Conservation (phyloP, 2,329 filamentous ascomycete species). For the Nothopassalora personata region DNA sequence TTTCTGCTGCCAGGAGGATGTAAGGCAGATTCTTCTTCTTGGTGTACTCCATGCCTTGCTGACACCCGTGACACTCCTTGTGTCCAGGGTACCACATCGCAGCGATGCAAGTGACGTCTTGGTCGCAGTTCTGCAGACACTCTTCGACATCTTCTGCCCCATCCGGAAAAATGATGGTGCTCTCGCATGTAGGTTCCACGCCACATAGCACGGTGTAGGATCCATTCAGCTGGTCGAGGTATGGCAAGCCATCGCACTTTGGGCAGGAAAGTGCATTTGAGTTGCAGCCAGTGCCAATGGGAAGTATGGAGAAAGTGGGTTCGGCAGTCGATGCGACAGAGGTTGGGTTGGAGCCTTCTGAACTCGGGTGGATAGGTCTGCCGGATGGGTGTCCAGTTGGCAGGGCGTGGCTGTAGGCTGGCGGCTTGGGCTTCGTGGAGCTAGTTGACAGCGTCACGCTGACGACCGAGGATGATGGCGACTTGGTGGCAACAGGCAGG, state of each 20-base stretch:
- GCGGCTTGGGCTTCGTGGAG: not conserved
- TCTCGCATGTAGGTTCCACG: conserved; percentile 20
- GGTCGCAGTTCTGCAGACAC: conserved; percentile 24
- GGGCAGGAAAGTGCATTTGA: conserved; percentile 19
- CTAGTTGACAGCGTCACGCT: not conserved
- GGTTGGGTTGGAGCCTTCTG: not conserved
- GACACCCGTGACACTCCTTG: conserved; percentile 21
- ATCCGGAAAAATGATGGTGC: conserved; percentile 10
- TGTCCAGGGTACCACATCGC: conserved; percentile 17
- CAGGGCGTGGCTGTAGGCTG: not conserved
- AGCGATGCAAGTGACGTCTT: conserved; percentile 22
- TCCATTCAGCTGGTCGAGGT: conserved; percentile 22
- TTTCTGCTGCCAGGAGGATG: conserved; percentile 17
- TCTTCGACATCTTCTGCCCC: conserved; percentile 15
- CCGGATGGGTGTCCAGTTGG: not conserved
- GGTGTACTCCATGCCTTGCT: conserved; percentile 16
- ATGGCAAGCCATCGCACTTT: conserved; percentile 17
- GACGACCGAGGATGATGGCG: not conserved
- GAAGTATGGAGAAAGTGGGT: conserved; percentile 16
- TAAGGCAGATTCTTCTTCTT: conserved; percentile 9
- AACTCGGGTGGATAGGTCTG: not conserved
- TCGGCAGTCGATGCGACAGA: conserved; percentile 5
- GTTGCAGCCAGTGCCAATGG: conserved; percentile 16
- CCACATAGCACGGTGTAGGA: conserved; percentile 24
- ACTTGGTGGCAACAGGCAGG: conserved; percentile 17